Percentiles rank a stretch among this genome's conserved stretches.
Conservation (phyloP, 1,284 basidiomycete species). For the Wallemia hederae region DNA sequence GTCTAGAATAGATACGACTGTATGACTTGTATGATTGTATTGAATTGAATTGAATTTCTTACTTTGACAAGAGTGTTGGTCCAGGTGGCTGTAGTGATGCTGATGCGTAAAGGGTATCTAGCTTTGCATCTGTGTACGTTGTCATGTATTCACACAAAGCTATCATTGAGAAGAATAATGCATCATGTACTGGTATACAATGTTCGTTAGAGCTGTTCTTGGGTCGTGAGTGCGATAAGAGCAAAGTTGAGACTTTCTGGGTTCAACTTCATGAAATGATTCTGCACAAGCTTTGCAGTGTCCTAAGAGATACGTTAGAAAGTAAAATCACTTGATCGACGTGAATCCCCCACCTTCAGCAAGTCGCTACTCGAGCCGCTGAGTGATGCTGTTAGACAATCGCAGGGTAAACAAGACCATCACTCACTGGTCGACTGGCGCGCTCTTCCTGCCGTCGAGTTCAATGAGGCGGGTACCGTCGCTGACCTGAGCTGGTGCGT, state of each 20-base stretch:
- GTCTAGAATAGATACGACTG: too few relatives aligned
- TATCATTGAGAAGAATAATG: not conserved
- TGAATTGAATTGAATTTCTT: too few relatives aligned
- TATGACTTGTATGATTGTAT: not conserved
- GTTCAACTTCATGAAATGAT: not conserved
- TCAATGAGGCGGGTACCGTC: not conserved
- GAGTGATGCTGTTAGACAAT: not conserved
- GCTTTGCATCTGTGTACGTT: too few relatives aligned
- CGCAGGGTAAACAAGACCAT: not conserved
- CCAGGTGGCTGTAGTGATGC: too few relatives aligned
- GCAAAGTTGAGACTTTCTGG: not conserved
- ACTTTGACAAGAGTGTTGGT: too few relatives aligned
- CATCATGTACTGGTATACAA: not conserved
- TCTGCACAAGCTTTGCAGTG: not conserved
- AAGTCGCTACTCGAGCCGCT: not conserved
- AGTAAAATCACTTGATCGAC: not conserved
- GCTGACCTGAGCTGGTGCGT: constrained; percentile 21
- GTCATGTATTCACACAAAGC: too few relatives aligned
- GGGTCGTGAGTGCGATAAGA: not conserved
- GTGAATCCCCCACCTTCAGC: not conserved
- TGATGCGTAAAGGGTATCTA: too few relatives aligned
- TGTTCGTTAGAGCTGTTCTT: not conserved
- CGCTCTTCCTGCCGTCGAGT: not conserved
- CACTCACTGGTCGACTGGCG: not conserved
- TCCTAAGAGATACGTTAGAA: not conserved